A percentile compares a stretch with the other conserved stretches of the same genome.
phyloP scores from a whole-genome alignment of 2,329 filamentous ascomycete species.

The Chaetomium sp. region DNA sequence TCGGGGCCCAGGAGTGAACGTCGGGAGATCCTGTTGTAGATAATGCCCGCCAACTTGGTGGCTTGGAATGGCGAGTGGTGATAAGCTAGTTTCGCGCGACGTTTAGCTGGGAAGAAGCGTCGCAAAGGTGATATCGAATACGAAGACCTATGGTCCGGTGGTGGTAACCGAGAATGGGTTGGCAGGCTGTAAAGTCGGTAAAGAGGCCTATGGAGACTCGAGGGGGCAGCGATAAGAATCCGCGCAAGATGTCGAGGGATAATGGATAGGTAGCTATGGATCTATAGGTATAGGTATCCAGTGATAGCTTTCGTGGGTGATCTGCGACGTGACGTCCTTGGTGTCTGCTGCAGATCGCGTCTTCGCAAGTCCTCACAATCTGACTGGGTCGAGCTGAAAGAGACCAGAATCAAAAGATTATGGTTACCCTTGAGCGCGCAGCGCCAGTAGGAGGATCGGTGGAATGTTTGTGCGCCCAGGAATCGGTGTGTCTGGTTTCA shows the following conservation, averaged over 20 bases:
- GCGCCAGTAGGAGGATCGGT: not conserved
- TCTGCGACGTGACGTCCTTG: constrained; percentile 11
- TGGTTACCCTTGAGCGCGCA: constrained; percentile 7
- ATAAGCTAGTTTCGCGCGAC: constrained; percentile 7
- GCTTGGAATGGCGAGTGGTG: constrained; percentile 26
- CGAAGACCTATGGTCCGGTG: not conserved
- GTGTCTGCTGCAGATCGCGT: not conserved
- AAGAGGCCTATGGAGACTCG: not conserved
- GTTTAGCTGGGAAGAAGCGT: constrained; percentile 12
- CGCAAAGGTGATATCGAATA: constrained; percentile 5
- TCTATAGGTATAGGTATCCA: too few species aligned
- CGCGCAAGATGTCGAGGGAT: too few species aligned
- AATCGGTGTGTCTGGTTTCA: constrained; percentile 13
- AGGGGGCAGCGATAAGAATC: too few species aligned
- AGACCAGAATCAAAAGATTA: constrained; percentile 7
- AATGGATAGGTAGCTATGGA: too few species aligned
- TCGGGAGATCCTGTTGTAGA: constrained; percentile 68
- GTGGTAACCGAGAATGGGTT: too few species aligned
- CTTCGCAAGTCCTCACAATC: not conserved
- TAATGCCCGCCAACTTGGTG: constrained; percentile 46
- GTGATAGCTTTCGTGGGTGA: not conserved
- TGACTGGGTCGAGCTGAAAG: not conserved
- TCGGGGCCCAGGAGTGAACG: constrained; percentile 91
- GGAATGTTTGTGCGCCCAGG: constrained; percentile 6
- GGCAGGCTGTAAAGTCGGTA: not conserved